A percentile compares a stretch with the other conserved stretches of the same genome.
Evolutionary conservation across 2,329 filamentous ascomycete species (phyloP).

Genomic region (Cylindrodendrum hubeiense): DNA sequence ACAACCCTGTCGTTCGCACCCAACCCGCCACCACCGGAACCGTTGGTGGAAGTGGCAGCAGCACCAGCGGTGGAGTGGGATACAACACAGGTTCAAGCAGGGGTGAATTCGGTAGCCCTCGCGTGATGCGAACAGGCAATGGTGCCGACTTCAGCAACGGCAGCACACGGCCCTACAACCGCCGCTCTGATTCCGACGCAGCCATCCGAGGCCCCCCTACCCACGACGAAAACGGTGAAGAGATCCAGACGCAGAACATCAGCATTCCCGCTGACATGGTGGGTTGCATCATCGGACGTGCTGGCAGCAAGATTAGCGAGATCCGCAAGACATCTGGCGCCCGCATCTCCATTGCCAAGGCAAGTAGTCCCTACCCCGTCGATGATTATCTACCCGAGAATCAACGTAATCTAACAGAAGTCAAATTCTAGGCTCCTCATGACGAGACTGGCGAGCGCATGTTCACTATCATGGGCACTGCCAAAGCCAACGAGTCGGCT

Average conservation of each 20-base stretch:
- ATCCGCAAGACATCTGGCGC: slow-evolving; percentile 97
- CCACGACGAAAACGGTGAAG: slow-evolving; percentile 95
- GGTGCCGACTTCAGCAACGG: slow-evolving; percentile 97
- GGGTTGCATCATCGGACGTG: slow-evolving; percentile 97
- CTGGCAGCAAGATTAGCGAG: slow-evolving; percentile 97
- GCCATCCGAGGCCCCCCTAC: slow-evolving; percentile 84
- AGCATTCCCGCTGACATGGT: slow-evolving; percentile 99
- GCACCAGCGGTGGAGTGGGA: slow-evolving; percentile 51
- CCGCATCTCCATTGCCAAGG: slow-evolving; percentile 97
- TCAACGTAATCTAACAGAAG: not conserved
- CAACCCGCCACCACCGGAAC: slow-evolving; percentile 67
- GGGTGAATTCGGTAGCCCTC: slow-evolving; percentile 70
- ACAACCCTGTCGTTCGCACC: slow-evolving; percentile 95
- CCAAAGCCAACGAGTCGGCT: slow-evolving; percentile 93
- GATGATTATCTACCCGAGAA: not conserved
- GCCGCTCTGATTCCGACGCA: slow-evolving; percentile 87
- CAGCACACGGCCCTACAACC: slow-evolving; percentile 73
- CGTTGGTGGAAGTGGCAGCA: slow-evolving; percentile 56
- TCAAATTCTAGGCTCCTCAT: slow-evolving; percentile 77
- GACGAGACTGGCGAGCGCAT: slow-evolving; percentile 98
- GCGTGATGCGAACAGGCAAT: slow-evolving; percentile 95
- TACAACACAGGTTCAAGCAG: slow-evolving; percentile 57
- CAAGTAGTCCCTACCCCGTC: slow-evolving; percentile 46
- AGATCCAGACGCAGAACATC: slow-evolving; percentile 99
- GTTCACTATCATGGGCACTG: slow-evolving; percentile 99